phyloP scores from a whole-genome alignment of 371 early-diverging fungal species.

The Mucor piriformis region DNA sequence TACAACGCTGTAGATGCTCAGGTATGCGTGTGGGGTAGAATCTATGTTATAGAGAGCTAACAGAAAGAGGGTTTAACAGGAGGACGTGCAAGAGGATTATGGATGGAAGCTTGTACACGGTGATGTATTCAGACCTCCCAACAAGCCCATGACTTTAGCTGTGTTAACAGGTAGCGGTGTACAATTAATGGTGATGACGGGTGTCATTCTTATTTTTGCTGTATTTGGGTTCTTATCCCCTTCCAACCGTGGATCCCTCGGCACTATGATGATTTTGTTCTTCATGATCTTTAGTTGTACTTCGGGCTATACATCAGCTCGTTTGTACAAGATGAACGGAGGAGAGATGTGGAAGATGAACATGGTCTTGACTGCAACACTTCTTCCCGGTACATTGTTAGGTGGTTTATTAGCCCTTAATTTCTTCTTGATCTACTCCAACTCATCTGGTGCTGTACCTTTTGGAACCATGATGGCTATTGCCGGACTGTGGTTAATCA shows the following conservation, averaged over 20 bases:
- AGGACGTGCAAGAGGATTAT: conserved; percentile 88
- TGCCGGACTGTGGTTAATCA: conserved; percentile 84
- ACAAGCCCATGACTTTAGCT: conserved; percentile 75
- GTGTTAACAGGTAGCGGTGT: conserved; percentile 91
- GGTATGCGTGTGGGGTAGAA: not conserved
- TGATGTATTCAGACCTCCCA: conserved; percentile 91
- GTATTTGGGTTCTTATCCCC: conserved; percentile 96
- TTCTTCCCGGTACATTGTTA: conserved; percentile 82
- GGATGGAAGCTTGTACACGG: conserved; percentile 94
- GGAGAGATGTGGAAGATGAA: conserved; percentile 88
- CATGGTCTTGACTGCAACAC: conserved; percentile 78
- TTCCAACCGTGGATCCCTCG: conserved; percentile 90
- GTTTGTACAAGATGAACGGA: conserved; percentile 92
- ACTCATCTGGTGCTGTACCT: conserved; percentile 94
- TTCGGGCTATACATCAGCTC: conserved; percentile 88
- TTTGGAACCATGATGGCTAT: conserved; percentile 89
- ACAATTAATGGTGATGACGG: conserved; percentile 88
- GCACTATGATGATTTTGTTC: conserved; percentile 87
- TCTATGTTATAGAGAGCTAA: no score
- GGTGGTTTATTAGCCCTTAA: conserved; percentile 78
- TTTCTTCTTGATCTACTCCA: conserved; percentile 83
- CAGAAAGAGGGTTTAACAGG: conserved; percentile 25
- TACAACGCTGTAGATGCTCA: conserved; percentile 78
- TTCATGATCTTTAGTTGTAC: conserved; percentile 87
- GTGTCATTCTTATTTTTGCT: conserved; percentile 86